phyloP scores from a whole-genome alignment of 345 rosid species.

The Syzygium aromaticum region DNA sequence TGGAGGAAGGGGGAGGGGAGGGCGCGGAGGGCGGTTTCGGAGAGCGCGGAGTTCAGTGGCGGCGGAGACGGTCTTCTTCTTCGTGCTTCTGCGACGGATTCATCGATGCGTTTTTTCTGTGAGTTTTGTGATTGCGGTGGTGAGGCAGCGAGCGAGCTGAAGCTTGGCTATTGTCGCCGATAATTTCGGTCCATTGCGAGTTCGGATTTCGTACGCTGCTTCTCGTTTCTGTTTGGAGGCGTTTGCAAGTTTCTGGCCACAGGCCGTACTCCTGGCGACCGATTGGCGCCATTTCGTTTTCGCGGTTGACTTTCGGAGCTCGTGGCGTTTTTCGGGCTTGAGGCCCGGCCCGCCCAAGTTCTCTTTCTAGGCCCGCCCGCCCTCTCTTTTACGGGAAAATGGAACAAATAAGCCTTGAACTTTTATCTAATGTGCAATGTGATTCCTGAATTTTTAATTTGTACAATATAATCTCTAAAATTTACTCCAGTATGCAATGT shows the following conservation, averaged over 20 bases:
- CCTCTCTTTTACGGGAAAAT: background rate
- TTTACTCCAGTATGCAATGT: too few species aligned
- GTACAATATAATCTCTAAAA: too few species aligned
- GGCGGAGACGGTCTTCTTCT: background rate
- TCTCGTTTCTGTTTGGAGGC: background rate
- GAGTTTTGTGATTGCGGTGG: too few species aligned
- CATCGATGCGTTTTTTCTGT: background rate
- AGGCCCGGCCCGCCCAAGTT: background rate
- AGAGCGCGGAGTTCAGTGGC: background rate
- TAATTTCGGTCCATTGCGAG: background rate
- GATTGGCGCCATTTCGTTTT: constrained; percentile 44
- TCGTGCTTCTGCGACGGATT: background rate
- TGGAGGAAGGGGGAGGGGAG: background rate
- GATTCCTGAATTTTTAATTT: too few species aligned
- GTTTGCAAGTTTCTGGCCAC: constrained; percentile 20
- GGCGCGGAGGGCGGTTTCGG: background rate
- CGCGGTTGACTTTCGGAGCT: constrained; percentile 10
- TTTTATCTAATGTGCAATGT: too few species aligned
- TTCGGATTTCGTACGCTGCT: background rate
- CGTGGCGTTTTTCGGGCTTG: background rate
- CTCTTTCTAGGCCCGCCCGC: background rate
- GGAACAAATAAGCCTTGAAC: too few species aligned
- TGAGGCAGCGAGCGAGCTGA: too few species aligned
- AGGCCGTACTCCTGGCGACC: constrained; percentile 22
- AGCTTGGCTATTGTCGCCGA: background rate